A percentile compares a stretch with the other conserved stretches of the same genome.
Conservation (phyloP, 176 grass and related monocot genomes). For the Poa pratensis region DNA sequence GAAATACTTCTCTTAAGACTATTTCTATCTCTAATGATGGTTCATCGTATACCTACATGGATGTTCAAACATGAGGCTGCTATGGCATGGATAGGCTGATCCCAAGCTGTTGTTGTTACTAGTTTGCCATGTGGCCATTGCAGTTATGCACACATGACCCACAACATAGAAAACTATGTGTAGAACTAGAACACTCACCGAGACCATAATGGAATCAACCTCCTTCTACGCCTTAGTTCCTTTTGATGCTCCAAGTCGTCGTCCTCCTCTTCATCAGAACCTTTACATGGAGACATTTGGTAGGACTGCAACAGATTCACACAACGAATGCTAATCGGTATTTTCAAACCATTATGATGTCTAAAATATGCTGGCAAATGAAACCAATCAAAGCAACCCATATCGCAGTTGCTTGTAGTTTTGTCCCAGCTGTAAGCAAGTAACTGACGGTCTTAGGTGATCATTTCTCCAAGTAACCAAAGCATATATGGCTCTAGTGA, state of each 20-base stretch:
- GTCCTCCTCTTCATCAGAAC: conserved; percentile 67
- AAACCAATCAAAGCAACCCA: conserved; percentile 22
- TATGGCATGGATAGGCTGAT: not conserved
- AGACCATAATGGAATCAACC: conserved; percentile 68
- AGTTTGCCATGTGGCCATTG: not conserved
- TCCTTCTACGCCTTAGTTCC: conserved; percentile 52
- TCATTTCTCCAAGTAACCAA: conserved; percentile 20
- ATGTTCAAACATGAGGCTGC: not conserved
- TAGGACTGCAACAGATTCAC: conserved; percentile 54
- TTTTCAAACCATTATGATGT: conserved; percentile 21
- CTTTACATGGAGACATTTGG: conserved; percentile 73
- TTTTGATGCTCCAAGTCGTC: conserved; percentile 41
- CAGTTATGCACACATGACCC: not conserved
- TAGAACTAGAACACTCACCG: conserved; percentile 41
- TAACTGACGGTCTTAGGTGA: not conserved
- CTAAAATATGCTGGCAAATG: conserved; percentile 16
- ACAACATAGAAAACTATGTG: not conserved
- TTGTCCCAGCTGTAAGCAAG: conserved; percentile 12
- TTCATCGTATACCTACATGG: not conserved
- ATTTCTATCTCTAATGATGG: not conserved
- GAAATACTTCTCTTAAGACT: conserved; percentile 13
- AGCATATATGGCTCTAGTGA: not conserved
- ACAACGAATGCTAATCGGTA: not conserved
- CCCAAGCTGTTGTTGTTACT: not conserved
- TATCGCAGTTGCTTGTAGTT: conserved; percentile 3